Evolutionary conservation across 352 stramenopile genomes (phyloP).

Genomic region (Peronosclerospora sorghi): DNA sequence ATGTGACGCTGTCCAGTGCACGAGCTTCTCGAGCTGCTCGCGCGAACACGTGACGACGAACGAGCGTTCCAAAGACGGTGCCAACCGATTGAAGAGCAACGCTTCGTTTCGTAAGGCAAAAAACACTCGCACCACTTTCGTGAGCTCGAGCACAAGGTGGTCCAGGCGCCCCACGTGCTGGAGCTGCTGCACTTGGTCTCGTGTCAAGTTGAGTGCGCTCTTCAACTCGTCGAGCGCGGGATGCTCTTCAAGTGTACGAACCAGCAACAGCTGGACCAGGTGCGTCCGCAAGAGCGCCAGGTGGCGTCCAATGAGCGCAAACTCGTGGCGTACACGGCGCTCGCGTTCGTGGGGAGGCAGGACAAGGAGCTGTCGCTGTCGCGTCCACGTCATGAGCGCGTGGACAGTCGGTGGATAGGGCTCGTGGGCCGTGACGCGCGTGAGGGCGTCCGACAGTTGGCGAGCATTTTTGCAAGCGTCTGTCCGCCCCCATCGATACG

Average conservation of each 20-base stretch:
- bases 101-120: constrained; percentile 57
- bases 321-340: constrained; percentile 46
- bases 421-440: too few species aligned
- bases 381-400: constrained; percentile 56
- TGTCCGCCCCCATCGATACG: constrained; percentile 72
- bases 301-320: constrained; percentile 44
- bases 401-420: constrained; percentile 54
- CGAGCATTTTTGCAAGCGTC: constrained; percentile 31
- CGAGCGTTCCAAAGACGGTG: constrained; percentile 53
- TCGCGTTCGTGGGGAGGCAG: constrained; percentile 36
- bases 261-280: constrained; percentile 52
- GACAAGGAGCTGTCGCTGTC: constrained; percentile 49
- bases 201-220: constrained; percentile 31
- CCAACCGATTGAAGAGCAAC: constrained; percentile 50
- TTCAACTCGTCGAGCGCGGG: constrained; percentile 32
- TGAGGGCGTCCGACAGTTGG: constrained; percentile 33
- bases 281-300: constrained; percentile 40
- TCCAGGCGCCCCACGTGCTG: too few species aligned
- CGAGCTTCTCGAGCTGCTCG: constrained; percentile 58
- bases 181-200: constrained; percentile 54
- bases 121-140: constrained; percentile 59
- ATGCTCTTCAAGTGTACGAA: constrained; percentile 38
- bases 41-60: constrained; percentile 56
- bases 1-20: constrained; percentile 72
- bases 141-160: constrained; percentile 64